Conservation (phyloP, 23 red algal species). For the Gracilaria gracilis region DNA sequence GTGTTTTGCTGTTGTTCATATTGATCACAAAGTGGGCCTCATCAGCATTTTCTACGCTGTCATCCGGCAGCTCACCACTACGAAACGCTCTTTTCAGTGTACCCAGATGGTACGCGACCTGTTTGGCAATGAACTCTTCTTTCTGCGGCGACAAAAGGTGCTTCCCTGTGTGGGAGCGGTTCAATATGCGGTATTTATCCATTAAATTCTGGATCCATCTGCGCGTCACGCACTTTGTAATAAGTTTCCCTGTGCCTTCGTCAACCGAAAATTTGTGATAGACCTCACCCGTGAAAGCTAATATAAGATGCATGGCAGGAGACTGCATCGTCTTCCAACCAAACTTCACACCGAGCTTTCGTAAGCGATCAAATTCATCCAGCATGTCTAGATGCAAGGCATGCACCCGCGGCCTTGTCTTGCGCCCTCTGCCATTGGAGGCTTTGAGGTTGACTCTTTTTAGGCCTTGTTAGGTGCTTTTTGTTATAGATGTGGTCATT, state of each 20-base stretch:
- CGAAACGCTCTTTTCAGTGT: background rate
- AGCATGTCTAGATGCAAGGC: background rate
- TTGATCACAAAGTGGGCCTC: slow-evolving; percentile 2
- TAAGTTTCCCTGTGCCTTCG: background rate
- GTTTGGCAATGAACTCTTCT: background rate
- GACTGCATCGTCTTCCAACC: background rate
- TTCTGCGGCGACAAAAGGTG: background rate
- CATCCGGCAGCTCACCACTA: background rate
- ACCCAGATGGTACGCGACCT: slow-evolving; percentile 14
- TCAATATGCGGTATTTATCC: background rate
- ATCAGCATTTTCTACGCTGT: background rate
- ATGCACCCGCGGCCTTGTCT: background rate
- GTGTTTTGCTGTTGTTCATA: background rate
- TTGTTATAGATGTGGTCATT: too few relatives aligned
- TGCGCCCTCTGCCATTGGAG: background rate
- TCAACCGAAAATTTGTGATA: background rate
- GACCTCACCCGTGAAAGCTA: background rate
- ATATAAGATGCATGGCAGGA: background rate
- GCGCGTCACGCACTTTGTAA: background rate
- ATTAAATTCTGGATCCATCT: background rate
- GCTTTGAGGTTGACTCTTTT: background rate
- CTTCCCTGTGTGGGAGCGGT: background rate
- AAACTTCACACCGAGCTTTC: background rate
- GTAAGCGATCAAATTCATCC: background rate
- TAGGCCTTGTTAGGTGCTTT: background rate